These are phyloP conservation scores for Chrysosporium queenslandicum DNA, from an alignment of 2,329 filamentous ascomycete genomes.

Conservation along the genomic window DNA sequence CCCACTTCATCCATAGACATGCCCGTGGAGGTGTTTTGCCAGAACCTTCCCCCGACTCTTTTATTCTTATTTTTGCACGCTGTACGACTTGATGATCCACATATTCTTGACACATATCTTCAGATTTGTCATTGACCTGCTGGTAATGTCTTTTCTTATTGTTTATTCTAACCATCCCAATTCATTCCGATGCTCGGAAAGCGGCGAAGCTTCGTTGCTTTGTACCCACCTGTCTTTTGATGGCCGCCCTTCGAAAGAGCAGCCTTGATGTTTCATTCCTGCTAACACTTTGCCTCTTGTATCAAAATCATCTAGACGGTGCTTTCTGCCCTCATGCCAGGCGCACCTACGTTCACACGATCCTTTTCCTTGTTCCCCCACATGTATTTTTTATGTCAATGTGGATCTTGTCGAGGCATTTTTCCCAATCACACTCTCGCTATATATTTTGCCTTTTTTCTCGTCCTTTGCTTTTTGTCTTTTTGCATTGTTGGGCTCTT, in stretches of 20 bases:
- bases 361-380: background rate
- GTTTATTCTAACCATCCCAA: background rate
- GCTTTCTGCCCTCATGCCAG: conserved; percentile 1
- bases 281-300: conserved; percentile 1
- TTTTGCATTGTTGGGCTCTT: conserved; percentile 9
- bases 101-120: conserved; percentile 7
- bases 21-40: background rate
- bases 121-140: background rate
- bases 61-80: background rate
- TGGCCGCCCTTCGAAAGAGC: background rate
- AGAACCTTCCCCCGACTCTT: background rate
- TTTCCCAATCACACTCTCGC: conserved; percentile 1
- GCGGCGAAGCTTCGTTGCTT: background rate
- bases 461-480: background rate
- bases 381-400: background rate
- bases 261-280: background rate
- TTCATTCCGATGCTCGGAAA: background rate
- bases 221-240: background rate
- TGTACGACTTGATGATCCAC: conserved; percentile 15
- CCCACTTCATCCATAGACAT: background rate
- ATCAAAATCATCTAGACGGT: conserved; percentile 12
- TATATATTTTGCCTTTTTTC: background rate
- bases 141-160: conserved; percentile 11
- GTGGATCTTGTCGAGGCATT: conserved; percentile 11
- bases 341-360: conserved; percentile 5